These are phyloP conservation scores for Globomyces pollinis-pini DNA, from an alignment of 192 early-diverging fungal species.

Conservation along the genomic window DNA sequence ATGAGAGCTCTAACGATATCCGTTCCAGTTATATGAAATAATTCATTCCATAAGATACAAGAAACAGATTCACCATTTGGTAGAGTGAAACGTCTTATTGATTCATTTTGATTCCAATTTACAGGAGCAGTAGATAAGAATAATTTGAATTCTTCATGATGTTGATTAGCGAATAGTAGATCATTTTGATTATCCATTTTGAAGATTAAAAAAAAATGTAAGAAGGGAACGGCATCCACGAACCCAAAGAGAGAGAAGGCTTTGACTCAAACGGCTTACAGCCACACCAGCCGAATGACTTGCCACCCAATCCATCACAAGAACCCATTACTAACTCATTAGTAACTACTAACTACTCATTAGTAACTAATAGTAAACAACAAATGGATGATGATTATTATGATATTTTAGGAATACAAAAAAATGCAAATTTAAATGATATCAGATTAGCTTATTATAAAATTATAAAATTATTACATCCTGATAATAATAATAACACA, in stretches of 20 bases:
- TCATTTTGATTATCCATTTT: no score
- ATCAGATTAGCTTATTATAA: neutral
- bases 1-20: slow-evolving; percentile 88
- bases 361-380: neutral
- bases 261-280: neutral
- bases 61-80: slow-evolving; percentile 84
- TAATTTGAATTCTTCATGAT: slow-evolving; percentile 33
- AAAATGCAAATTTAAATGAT: neutral
- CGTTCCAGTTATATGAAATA: slow-evolving; percentile 92
- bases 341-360: neutral
- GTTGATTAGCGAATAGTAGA: neutral
- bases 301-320: neutral
- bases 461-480: neutral
- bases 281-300: neutral
- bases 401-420: neutral
- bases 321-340: neutral
- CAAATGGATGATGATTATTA: neutral
- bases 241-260: neutral
- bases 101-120: slow-evolving; percentile 52
- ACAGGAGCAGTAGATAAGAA: slow-evolving; percentile 62
- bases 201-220: neutral
- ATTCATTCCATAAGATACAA: slow-evolving; percentile 88
- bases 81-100: slow-evolving; percentile 54
- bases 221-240: neutral
- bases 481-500: neutral